Conservation (phyloP, 352 stramenopile species). For the Phytophthora litchii region DNA sequence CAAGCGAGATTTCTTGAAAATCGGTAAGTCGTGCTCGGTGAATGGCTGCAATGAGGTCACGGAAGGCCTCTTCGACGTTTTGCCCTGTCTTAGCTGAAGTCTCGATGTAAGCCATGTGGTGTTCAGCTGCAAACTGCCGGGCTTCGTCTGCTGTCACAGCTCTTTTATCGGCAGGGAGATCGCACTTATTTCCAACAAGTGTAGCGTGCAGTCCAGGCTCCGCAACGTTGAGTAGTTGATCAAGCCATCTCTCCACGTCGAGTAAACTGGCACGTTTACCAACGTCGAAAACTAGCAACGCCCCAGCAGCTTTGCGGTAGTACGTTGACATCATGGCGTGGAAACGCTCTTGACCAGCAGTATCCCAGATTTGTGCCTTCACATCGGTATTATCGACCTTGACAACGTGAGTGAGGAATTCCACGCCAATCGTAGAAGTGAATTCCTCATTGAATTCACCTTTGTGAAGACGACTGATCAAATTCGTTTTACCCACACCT, state of each 20-base stretch:
- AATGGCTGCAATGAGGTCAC: slow-evolving; percentile 57
- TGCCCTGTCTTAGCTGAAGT: slow-evolving; percentile 80
- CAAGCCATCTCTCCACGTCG: slow-evolving; percentile 70
- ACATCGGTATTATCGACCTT: slow-evolving; percentile 69
- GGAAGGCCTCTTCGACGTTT: slow-evolving; percentile 70
- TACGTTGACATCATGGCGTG: slow-evolving; percentile 91
- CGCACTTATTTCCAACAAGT: slow-evolving; percentile 81
- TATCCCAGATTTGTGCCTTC: slow-evolving; percentile 92
- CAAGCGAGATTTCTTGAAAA: slow-evolving; percentile 18
- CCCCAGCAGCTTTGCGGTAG: slow-evolving; percentile 82
- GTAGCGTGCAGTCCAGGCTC: slow-evolving; percentile 72
- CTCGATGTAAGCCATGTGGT: slow-evolving; percentile 83
- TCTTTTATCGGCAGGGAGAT: slow-evolving; percentile 48
- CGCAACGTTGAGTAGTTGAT: slow-evolving; percentile 75
- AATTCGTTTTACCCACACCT: slow-evolving; percentile 86
- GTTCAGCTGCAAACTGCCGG: slow-evolving; percentile 61
- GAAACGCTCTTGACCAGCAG: slow-evolving; percentile 85
- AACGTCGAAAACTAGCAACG: slow-evolving; percentile 83
- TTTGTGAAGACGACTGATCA: slow-evolving; percentile 82
- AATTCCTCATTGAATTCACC: slow-evolving; percentile 88
- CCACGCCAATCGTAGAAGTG: slow-evolving; percentile 83
- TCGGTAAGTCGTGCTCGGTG: slow-evolving; percentile 53
- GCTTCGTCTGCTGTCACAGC: slow-evolving; percentile 65
- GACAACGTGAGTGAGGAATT: slow-evolving; percentile 88
- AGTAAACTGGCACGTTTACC: slow-evolving; percentile 57